Evolutionary conservation across 129 eudicot genomes (phyloP).

Genomic region (Flaveria sonorensis): DNA sequence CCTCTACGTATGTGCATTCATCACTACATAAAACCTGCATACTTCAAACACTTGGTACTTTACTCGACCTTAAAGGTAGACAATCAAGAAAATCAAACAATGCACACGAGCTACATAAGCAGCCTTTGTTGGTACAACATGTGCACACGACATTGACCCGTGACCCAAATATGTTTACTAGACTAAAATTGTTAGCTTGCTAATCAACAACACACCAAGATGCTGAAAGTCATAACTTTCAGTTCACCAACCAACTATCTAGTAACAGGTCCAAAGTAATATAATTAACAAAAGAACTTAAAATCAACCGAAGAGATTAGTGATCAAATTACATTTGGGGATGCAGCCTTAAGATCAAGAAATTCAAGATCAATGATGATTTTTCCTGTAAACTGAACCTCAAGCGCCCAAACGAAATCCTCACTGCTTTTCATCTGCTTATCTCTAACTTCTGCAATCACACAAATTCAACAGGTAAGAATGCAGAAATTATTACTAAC

Average conservation of each 20-base stretch:
- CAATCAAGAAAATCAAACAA: background rate
- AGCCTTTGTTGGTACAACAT: conserved; percentile 14
- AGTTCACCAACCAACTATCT: conserved; percentile 23
- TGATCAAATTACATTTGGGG: conserved; percentile 53
- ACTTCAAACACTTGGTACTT: background rate
- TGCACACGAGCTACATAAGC: background rate
- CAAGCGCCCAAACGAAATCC: conserved; percentile 88
- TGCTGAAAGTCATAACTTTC: conserved; percentile 16
- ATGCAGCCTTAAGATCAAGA: conserved; percentile 76
- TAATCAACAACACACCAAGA: conserved; percentile 29
- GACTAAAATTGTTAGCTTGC: conserved; percentile 16
- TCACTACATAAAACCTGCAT: background rate
- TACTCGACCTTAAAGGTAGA: background rate
- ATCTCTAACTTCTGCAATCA: conserved; percentile 72
- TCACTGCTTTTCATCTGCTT: conserved; percentile 77
- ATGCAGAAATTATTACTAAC: background rate
- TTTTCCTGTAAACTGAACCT: conserved; percentile 76
- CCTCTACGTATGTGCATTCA: background rate
- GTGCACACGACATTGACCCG: conserved; percentile 14
- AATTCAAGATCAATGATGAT: conserved; percentile 95
- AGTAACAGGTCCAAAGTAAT: conserved; percentile 11
- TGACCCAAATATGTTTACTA: conserved; percentile 14
- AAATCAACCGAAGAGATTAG: background rate
- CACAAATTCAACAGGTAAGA: background rate
- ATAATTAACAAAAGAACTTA: background rate